Base-by-base conservation (phyloP, 164 flowering plant genomes). In the Nymphaea colorata region DNA sequence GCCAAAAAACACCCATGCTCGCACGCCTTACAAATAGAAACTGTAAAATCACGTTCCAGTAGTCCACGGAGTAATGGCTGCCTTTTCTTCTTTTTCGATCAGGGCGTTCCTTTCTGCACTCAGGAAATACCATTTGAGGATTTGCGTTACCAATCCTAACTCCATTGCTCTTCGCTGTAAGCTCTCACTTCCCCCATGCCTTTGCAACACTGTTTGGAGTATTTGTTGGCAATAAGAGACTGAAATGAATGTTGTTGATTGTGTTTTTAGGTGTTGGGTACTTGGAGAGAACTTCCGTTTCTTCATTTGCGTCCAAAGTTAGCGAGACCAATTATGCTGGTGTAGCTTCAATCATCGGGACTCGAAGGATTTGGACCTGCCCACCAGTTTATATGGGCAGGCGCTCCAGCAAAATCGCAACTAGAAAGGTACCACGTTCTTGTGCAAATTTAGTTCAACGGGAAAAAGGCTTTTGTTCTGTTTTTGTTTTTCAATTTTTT, bases 301-400 rank as follows among this genome's bases (percentile, higher is more conserved):
- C 82, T 43, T 76, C 82, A 64, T 62, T 59, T 36, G 68, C 69
- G 11, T 45, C 61, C 71, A 76, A 68, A 65, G 71, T 65, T n/a
- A n/a, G 41, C 25, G 16, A 7, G 63, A 61, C 63, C 3, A 10
- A 61, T 61, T n/a, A 61, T n/a, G 8, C 16, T 11, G 41, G 8
- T n/a, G 63, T n/a, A n/a, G 63, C 25, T n/a, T 61, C 63, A n/a
- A n/a, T 61, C 15, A n/a, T 11, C 8, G 16, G 69, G 17, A 74
- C 73, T 42, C 82, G 96, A 71, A 86, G 70, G 78, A 86, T 93
- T 70, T 82, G 83, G 84, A 89, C 86, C 59, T 80, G 66, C 75
- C 72, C 85, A 63, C 95, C 93, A 74, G 79, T 89, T 25, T 91
- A 83, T 75, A 91, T 94, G 98, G 98, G 98, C 64, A 77, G 98